phyloP scores from a whole-genome alignment of 352 stramenopile genomes.

The Globisporangium radiosum region DNA sequence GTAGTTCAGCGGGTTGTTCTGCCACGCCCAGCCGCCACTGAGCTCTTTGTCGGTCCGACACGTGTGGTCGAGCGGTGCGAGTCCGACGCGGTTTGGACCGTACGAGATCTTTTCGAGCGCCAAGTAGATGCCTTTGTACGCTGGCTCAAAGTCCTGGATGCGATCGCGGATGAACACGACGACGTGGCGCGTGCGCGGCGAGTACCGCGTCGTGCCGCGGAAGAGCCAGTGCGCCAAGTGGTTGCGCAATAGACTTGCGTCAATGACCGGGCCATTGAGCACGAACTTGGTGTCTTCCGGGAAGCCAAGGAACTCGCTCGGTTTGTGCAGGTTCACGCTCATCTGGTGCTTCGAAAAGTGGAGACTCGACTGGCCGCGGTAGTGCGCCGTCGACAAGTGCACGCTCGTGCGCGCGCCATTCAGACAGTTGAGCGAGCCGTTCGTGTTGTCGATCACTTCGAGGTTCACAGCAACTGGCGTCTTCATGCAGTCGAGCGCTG shows the following conservation, averaged over 20 bases:
- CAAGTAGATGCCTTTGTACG: conserved; percentile 72
- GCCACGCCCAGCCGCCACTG: conserved; percentile 71
- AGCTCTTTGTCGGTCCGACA: conserved; percentile 37
- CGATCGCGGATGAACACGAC: conserved; percentile 57
- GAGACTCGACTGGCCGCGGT: conserved; percentile 72
- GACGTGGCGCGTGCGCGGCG: conserved; percentile 51
- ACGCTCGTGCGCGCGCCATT: conserved; percentile 28
- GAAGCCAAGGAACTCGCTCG: conserved; percentile 43
- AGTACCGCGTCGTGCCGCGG: conserved; percentile 62
- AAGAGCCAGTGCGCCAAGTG: conserved; percentile 77
- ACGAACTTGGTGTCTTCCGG: conserved; percentile 63
- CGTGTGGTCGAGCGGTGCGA: conserved; percentile 40
- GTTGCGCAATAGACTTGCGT: conserved; percentile 69
- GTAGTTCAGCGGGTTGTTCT: conserved; percentile 64
- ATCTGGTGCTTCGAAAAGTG: conserved; percentile 79
- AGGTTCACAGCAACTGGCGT: conserved; percentile 37
- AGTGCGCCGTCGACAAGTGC: conserved; percentile 56
- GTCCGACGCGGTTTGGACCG: conserved; percentile 54
- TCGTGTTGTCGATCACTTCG: conserved; percentile 58
- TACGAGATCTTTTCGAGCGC: conserved; percentile 72
- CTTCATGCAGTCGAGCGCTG: conserved; percentile 70
- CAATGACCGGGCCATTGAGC: conserved; percentile 69
- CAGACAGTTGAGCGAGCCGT: conserved; percentile 54
- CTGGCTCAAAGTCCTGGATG: conserved; percentile 19
- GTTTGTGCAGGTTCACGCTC: conserved; percentile 50